Conservation (phyloP, 1,139 yeast species). For the Kodamaea plutei region DNA sequence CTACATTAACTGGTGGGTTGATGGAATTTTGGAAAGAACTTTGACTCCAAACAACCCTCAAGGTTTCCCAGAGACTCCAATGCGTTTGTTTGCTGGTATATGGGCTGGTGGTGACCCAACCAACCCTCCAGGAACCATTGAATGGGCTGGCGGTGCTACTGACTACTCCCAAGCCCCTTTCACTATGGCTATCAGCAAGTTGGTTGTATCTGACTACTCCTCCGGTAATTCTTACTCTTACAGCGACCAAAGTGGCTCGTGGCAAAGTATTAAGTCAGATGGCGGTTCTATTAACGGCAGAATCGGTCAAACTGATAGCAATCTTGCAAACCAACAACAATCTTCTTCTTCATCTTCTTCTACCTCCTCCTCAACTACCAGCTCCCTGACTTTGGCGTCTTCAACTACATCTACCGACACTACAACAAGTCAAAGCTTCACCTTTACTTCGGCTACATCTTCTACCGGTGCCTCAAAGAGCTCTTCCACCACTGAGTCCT, state of each 20-base stretch:
- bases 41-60: constrained; percentile 30
- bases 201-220: constrained; percentile 32
- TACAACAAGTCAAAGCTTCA: constrained; percentile 5
- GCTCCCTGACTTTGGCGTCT: constrained; percentile 6
- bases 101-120: constrained; percentile 44
- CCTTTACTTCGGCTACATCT: constrained; percentile 4
- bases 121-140: constrained; percentile 45
- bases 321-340: constrained; percentile 1
- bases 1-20: constrained; percentile 38
- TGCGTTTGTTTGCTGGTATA: constrained; percentile 41
- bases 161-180: constrained; percentile 38
- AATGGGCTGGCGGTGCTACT: constrained; percentile 28
- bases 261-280: constrained; percentile 63
- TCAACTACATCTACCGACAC: constrained; percentile 5
- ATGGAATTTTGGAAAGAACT: constrained; percentile 42
- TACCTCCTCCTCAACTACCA: constrained; percentile 2
- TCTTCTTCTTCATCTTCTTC: constrained; percentile 2
- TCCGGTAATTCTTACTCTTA: constrained; percentile 36
- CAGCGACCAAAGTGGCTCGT: constrained; percentile 58
- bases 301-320: constrained; percentile 40
- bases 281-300: constrained; percentile 68
- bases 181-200: constrained; percentile 27
- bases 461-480: constrained; percentile 5
- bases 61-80: constrained; percentile 51
- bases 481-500: constrained; percentile 4